Conservation (phyloP, 140 eudicot species). For the Cichorium intybus region DNA sequence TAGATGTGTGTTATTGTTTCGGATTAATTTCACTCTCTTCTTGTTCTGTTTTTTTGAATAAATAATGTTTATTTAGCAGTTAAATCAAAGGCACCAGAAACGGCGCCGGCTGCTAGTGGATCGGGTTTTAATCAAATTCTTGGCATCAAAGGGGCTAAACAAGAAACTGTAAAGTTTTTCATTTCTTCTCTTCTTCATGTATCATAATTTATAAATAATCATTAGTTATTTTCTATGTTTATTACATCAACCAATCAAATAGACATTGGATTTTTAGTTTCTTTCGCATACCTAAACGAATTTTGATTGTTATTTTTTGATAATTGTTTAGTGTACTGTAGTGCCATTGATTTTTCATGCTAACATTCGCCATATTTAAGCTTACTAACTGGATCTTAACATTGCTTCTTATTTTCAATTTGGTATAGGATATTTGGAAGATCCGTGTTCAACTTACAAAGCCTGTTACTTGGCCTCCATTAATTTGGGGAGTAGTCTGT, state of each 20-base stretch:
- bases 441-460: conserved; percentile 93
- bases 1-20: neutral
- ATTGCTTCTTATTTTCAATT: neutral
- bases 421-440: conserved; percentile 86
- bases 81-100: conserved; percentile 74
- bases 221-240: neutral
- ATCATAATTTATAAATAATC: neutral
- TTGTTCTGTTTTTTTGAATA: conserved; percentile 2
- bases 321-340: too few relatives aligned
- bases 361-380: neutral
- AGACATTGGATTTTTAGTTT: too few relatives aligned
- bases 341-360: too few relatives aligned
- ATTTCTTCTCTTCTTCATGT: conserved; percentile 10
- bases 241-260: too few relatives aligned
- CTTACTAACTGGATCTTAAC: neutral
- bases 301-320: neutral
- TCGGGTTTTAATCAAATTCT: conserved; percentile 90
- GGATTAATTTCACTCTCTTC: neutral
- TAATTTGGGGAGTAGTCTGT: conserved; percentile 98
- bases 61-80: conserved; percentile 40
- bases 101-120: conserved; percentile 76
- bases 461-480: conserved; percentile 98
- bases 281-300: too few relatives aligned
- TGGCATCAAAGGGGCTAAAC: conserved; percentile 95
- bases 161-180: conserved; percentile 65